Base-by-base conservation (phyloP, 345 rosid species). In the Aquilaria malaccensis region DNA sequence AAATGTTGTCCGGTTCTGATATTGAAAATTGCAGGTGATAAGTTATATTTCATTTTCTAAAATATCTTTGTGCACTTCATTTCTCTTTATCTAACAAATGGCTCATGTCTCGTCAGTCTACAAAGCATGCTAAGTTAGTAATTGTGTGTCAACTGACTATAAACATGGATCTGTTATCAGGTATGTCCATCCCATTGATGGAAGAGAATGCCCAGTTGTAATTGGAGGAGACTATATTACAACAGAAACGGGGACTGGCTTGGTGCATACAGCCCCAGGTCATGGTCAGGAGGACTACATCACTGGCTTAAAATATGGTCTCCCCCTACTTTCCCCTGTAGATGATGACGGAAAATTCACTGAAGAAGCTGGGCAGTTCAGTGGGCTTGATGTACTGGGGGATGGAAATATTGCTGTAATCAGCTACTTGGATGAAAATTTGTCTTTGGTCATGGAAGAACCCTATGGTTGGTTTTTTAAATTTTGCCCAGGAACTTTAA, bases 241-340 rank as follows among this genome's bases (percentile, higher is more conserved):
- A 22, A 93, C 94, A n/a, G 98, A 93, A 78, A 82, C 97, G 45
- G 97, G 98, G 78, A 93, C 97, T 59, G 97, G 98, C 59, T 78
- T 93, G 70, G 97, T 93, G 74, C 98, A 93, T 80, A 93, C 97
- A 32, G 98, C 98, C 74, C 98, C 98, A 62, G 97, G 97, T 65
- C 98, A 93, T 80, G 98, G 98, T 68, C 97, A 81, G 76, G 98
- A 93, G 75, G 98, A 93, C 77, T 89, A 89, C 71, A 77, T 72
- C 60, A 93, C 96, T 45, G 94, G 96, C 66, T 65, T 82, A 64
- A 93, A 93, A 76, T 93, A 87, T 76, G 94, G 96, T 64, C 75
- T 93, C 62, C 82, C 97, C 67, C 51, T 93, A 60, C 66, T 73
- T 58, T 87, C 97, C 76, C 97, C 95, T 2, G 97, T 93, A 53